A percentile compares a stretch with the other conserved stretches of the same genome.
Conservation (phyloP, 345 rosid genomes). For the Aquilaria malaccensis region DNA sequence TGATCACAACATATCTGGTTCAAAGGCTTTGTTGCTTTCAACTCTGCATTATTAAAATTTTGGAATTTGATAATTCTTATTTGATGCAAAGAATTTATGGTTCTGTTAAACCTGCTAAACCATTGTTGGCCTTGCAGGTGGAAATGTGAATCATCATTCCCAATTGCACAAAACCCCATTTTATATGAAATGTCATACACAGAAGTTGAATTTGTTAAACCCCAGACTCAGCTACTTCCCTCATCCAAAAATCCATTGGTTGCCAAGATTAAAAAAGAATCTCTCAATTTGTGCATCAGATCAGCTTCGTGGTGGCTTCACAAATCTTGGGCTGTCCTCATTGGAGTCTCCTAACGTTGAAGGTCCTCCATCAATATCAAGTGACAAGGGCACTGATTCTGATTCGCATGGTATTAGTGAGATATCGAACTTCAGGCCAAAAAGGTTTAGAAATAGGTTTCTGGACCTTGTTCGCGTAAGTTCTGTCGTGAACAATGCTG, state of each 20-base stretch:
- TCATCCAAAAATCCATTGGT: conserved; percentile 20
- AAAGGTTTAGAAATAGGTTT: conserved; percentile 66
- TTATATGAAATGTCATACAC: conserved; percentile 16
- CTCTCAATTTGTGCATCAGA: conserved; percentile 37
- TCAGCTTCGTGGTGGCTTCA: conserved; percentile 29
- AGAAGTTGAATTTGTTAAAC: conserved; percentile 22
- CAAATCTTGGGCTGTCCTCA: conserved; percentile 27
- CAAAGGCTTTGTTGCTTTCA: too few species aligned
- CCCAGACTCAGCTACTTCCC: conserved; percentile 16
- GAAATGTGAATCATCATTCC: conserved; percentile 11
- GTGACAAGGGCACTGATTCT: conserved; percentile 18
- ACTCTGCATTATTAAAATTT: too few species aligned
- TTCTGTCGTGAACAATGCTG: conserved; percentile 66
- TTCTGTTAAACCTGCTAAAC: too few species aligned
- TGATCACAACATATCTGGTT: too few species aligned
- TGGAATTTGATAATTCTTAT: too few species aligned
- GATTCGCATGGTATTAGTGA: conserved; percentile 17
- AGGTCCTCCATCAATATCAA: conserved; percentile 27
- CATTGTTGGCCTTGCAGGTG: conserved; percentile 19
- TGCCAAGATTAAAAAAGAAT: conserved; percentile 15
- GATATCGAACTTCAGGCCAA: conserved; percentile 25
- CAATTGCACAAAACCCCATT: conserved; percentile 12
- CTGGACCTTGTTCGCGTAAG: conserved; percentile 59
- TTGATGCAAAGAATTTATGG: too few species aligned
- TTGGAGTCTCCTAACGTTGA: conserved; percentile 25